Conservation (phyloP, 352 stramenopile species). For the Phytopythium kandeliae region DNA sequence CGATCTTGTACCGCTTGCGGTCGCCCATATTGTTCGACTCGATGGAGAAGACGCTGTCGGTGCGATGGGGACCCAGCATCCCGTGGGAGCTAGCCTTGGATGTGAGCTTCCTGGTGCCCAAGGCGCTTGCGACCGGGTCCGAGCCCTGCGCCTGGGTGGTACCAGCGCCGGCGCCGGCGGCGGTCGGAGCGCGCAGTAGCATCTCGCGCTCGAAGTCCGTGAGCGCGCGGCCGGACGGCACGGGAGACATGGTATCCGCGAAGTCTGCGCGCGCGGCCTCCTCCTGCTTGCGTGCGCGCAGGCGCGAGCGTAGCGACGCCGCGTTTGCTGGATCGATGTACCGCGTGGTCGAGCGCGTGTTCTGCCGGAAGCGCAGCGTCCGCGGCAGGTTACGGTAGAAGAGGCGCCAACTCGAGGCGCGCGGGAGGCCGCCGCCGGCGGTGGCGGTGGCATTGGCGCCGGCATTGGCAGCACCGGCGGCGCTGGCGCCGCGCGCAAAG, state of each 20-base stretch:
- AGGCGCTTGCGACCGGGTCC: not conserved
- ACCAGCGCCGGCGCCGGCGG: too few species aligned
- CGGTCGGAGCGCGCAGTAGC: constrained; percentile 9
- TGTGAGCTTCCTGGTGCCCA: constrained; percentile 15
- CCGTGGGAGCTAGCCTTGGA: constrained; percentile 23
- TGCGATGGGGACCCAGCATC: constrained; percentile 18
- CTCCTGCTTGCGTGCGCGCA: constrained; percentile 48
- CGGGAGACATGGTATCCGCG: constrained; percentile 20
- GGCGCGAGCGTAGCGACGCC: constrained; percentile 39
- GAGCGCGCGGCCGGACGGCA: constrained; percentile 13
- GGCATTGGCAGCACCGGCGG: constrained; percentile 8
- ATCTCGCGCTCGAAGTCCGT: constrained; percentile 59
- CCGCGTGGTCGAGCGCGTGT: constrained; percentile 64
- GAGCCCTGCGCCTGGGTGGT: constrained; percentile 1
- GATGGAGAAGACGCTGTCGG: constrained; percentile 55
- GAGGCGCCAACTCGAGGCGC: constrained; percentile 41
- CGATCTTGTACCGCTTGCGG: constrained; percentile 57
- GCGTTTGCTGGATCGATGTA: constrained; percentile 77
- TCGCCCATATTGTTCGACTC: constrained; percentile 30
- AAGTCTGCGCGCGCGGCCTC: constrained; percentile 35
- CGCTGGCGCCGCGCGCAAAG: constrained; percentile 3
- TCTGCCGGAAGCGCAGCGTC: constrained; percentile 64
- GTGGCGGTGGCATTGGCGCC: not conserved
- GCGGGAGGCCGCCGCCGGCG: constrained; percentile 13
- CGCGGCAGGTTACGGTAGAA: constrained; percentile 71